These are phyloP conservation scores for Oryza australiensis DNA, from an alignment of 176 grass and related monocot genomes.

Conservation along the genomic window DNA sequence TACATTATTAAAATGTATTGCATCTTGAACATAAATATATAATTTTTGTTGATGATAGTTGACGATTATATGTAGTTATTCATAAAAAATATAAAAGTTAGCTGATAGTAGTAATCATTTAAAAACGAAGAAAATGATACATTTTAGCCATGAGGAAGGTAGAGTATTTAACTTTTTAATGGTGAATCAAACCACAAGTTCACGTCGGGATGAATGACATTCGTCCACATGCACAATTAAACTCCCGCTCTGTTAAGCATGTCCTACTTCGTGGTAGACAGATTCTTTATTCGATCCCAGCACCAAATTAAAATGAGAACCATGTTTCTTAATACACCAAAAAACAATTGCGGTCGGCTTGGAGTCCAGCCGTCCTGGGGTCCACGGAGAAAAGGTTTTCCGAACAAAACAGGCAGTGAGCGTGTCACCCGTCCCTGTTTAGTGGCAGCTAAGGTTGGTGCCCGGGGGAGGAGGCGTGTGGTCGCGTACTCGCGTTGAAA, in stretches of 20 bases:
- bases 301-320: constrained; percentile 31
- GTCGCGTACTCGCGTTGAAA: background rate
- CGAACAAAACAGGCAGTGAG: background rate
- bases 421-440: background rate
- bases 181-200: background rate
- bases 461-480: background rate
- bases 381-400: background rate
- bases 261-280: background rate
- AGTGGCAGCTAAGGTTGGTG: background rate
- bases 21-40: too few relatives aligned
- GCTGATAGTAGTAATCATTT: too few relatives aligned
- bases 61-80: too few relatives aligned
- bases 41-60: too few relatives aligned
- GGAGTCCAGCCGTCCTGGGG: background rate
- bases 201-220: background rate
- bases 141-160: too few relatives aligned
- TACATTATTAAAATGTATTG: too few relatives aligned
- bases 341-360: background rate
- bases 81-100: too few relatives aligned
- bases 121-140: too few relatives aligned
- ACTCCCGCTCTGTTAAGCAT: background rate
- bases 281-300: constrained; percentile 13
- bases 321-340: constrained; percentile 35
- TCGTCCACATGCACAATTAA: background rate
- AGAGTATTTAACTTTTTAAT: background rate